phyloP scores from a whole-genome alignment of 805 yeast species.

The Wickerhamomyces xylosicus region DNA sequence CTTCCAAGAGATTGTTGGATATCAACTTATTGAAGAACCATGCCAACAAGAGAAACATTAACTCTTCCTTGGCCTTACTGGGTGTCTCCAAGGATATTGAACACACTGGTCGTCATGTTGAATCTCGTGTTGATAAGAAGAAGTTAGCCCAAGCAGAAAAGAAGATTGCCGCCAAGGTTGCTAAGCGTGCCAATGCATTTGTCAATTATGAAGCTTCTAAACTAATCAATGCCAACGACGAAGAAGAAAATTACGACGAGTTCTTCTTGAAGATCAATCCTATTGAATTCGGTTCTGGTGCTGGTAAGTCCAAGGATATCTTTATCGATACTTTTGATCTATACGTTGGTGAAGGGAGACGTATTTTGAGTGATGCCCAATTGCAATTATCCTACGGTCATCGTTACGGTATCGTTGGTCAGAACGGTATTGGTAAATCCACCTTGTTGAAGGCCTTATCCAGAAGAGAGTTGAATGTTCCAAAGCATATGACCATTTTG shows the following conservation, averaged over 20 bases:
- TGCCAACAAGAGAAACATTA: slow-evolving; percentile 55
- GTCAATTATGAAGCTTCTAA: slow-evolving; percentile 93
- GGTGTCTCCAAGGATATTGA: slow-evolving; percentile 81
- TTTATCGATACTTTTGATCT: slow-evolving; percentile 88
- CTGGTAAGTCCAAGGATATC: slow-evolving; percentile 97
- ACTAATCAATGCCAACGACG: slow-evolving; percentile 50
- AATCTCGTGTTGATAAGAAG: slow-evolving; percentile 91
- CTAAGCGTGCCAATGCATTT: slow-evolving; percentile 71
- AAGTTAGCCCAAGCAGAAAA: slow-evolving; percentile 95
- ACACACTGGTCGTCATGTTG: slow-evolving; percentile 85
- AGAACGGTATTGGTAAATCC: slow-evolving; percentile 99
- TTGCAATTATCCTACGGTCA: slow-evolving; percentile 85
- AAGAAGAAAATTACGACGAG: slow-evolving; percentile 75
- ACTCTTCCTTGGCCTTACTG: slow-evolving; percentile 64
- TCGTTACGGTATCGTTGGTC: slow-evolving; percentile 96
- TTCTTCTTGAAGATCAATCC: slow-evolving; percentile 95
- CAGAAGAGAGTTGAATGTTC: slow-evolving; percentile 87
- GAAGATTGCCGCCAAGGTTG: slow-evolving; percentile 94
- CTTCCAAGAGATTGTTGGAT: slow-evolving; percentile 78
- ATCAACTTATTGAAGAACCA: slow-evolving; percentile 60
- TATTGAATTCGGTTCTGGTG: slow-evolving; percentile 74
- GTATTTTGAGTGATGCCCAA: slow-evolving; percentile 83
- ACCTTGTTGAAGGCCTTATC: slow-evolving; percentile 85
- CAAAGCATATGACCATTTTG: slow-evolving; percentile 88
- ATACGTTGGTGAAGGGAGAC: slow-evolving; percentile 91